phyloP scores from a whole-genome alignment of 2,329 filamentous ascomycete species.

The Periglandula ipomoeae region DNA sequence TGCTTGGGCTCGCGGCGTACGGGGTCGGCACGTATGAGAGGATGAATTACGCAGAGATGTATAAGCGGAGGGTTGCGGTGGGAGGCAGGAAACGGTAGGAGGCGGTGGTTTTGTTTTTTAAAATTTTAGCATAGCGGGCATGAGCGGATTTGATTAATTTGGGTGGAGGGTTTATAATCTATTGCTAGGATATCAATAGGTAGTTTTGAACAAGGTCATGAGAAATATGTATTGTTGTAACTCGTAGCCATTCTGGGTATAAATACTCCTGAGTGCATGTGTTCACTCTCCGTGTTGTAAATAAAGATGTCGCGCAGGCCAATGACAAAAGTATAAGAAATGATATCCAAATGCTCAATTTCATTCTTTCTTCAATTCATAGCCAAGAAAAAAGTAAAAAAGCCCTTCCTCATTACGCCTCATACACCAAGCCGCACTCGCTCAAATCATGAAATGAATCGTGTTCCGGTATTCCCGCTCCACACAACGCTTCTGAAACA shows the following conservation, averaged over 20 bases:
- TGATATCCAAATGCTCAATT: not conserved
- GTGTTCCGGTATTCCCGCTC: not conserved
- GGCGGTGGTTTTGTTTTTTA: not conserved
- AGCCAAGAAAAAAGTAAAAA: not conserved
- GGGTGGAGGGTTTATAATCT: too few species aligned
- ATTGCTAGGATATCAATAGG: too few species aligned
- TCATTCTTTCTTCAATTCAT: too few species aligned
- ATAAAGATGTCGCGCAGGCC: too few species aligned
- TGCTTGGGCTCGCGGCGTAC: conserved; percentile 46
- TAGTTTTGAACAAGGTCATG: too few species aligned
- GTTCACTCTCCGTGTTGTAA: too few species aligned
- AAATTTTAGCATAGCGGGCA: not conserved
- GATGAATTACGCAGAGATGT: conserved; percentile 56
- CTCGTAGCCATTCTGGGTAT: too few species aligned
- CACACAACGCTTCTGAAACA: too few species aligned
- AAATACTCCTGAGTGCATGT: too few species aligned
- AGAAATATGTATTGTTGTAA: too few species aligned
- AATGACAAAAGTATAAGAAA: not conserved
- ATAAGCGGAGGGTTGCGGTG: conserved; percentile 31
- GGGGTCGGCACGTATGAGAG: conserved; percentile 58
- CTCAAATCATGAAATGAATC: not conserved
- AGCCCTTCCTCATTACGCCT: not conserved
- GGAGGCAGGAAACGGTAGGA: not conserved
- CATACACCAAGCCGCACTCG: not conserved
- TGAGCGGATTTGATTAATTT: too few species aligned